phyloP scores from a whole-genome alignment of 1,284 basidiomycete species.

The Heterobasidion occidentale region DNA sequence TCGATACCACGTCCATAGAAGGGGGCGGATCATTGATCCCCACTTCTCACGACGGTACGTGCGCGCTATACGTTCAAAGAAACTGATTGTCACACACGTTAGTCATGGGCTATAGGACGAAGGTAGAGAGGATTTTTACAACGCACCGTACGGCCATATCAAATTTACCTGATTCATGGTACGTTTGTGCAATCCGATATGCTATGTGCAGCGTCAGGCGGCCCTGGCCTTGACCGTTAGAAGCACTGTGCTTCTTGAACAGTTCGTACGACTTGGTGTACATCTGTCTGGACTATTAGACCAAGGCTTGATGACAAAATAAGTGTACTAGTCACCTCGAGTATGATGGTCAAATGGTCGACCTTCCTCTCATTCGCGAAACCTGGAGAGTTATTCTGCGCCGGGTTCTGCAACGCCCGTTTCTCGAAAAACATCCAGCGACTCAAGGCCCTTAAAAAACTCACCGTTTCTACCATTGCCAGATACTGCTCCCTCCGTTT shows the following conservation, averaged over 20 bases:
- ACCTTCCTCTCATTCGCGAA: slow-evolving; percentile 85
- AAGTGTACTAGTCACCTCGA: slow-evolving; percentile 51
- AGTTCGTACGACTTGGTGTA: slow-evolving; percentile 88
- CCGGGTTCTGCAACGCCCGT: slow-evolving; percentile 5
- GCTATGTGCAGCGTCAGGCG: slow-evolving; percentile 82
- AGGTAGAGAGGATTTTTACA: not conserved
- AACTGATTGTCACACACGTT: slow-evolving; percentile 37
- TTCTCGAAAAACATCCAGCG: not conserved
- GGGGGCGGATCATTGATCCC: slow-evolving; percentile 60
- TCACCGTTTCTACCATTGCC: slow-evolving; percentile 44
- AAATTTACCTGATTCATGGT: slow-evolving; percentile 68
- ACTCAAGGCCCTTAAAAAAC: slow-evolving; percentile 8
- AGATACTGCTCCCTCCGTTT: slow-evolving; percentile 63
- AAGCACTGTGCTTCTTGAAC: slow-evolving; percentile 67
- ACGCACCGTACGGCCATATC: slow-evolving; percentile 75
- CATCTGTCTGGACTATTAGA: slow-evolving; percentile 44
- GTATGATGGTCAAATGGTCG: slow-evolving; percentile 72
- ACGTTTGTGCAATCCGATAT: slow-evolving; percentile 78
- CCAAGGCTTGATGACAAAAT: not conserved
- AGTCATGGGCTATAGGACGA: not conserved
- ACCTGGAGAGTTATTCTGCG: slow-evolving; percentile 36
- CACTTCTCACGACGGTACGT: slow-evolving; percentile 81
- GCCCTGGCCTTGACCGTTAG: slow-evolving; percentile 41
- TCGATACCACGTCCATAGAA: slow-evolving; percentile 71
- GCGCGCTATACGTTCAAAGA: slow-evolving; percentile 82